Base-by-base conservation (phyloP, 2,329 filamentous ascomycete genomes). In the Neofusicoccum ribis region DNA sequence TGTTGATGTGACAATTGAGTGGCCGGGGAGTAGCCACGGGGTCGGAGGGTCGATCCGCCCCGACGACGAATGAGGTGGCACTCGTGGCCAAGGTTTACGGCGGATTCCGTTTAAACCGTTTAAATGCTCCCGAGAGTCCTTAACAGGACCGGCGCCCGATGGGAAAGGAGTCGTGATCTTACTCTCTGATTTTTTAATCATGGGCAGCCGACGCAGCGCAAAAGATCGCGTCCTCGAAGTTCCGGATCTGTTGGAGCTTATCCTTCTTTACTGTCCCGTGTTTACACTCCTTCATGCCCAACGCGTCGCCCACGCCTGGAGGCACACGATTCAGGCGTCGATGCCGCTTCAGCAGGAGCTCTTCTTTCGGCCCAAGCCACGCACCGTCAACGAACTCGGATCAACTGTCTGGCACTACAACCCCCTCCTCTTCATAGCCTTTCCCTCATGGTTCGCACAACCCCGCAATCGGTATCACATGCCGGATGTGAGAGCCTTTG, bases 281-380 rank as follows among this genome's bases (percentile, higher is more conserved):
- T n/a, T 17, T 12, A 61, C 43, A 4, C 17, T 78, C 11, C 72
- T 78, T 31, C 70, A 77, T 23, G 67, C 66, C 7, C 76, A 78
- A 67, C 70, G 76, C 14, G 70, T 73, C 36, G 70, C 69, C 44
- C 69, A 60, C 27, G 65, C 63, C 52, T 78, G 76, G 68, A 70
- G 68, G 37, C 51, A 67, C 44, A 71, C 72, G 3, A 71, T 74
- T 51, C 63, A 66, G 59, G 66, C 70, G 60, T 74, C 72, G 50
- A 64, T 71, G 11, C 66, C 65, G 20, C 69, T 77, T 20, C 74
- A 74, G 59, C 69, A 70, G 23, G 68, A 71, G 41, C 74, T 78
- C 9, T 78, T 78, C 68, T 66, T 78, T 47, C 70, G 70, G 17
- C 72, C 76, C n/a, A 68, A 75, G 23, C 43, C 58, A 20, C 58